Conservation (phyloP, 441 rosid genomes). For the Isatis lusitanica region DNA sequence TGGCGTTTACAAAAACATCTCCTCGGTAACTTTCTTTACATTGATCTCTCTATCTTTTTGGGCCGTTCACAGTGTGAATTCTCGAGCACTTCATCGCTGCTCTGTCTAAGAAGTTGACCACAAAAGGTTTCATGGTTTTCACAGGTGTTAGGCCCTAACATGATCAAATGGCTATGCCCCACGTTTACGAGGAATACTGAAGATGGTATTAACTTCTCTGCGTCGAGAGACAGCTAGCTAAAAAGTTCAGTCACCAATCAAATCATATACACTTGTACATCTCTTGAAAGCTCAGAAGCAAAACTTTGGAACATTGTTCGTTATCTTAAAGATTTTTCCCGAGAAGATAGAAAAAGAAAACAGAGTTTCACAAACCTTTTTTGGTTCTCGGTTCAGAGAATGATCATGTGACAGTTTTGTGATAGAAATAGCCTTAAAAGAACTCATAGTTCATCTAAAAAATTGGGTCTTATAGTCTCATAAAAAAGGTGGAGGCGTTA, state of each 20-base stretch:
- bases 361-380: not conserved
- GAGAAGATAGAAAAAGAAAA: not conserved
- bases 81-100: not conserved
- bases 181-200: conserved; percentile 56
- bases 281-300: conserved; percentile 11
- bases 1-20: conserved; percentile 59
- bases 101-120: conserved; percentile 11
- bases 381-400: not conserved
- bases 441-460: not conserved
- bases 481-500: not conserved
- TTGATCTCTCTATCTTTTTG: not conserved
- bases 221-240: conserved; percentile 46
- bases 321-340: not conserved
- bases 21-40: conserved; percentile 46
- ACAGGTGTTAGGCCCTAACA: conserved; percentile 76
- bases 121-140: conserved; percentile 9
- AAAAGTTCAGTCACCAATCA: not conserved
- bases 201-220: conserved; percentile 58
- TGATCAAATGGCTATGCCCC: conserved; percentile 76
- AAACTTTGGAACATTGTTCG: not conserved
- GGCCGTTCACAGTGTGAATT: not conserved
- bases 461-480: conserved; percentile 1
- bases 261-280: conserved; percentile 31
- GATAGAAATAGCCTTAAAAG: not conserved
- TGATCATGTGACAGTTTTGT: conserved; percentile 4